Conservation (phyloP, 169 alveolate species). For the Cryptosporidium sp. region DNA sequence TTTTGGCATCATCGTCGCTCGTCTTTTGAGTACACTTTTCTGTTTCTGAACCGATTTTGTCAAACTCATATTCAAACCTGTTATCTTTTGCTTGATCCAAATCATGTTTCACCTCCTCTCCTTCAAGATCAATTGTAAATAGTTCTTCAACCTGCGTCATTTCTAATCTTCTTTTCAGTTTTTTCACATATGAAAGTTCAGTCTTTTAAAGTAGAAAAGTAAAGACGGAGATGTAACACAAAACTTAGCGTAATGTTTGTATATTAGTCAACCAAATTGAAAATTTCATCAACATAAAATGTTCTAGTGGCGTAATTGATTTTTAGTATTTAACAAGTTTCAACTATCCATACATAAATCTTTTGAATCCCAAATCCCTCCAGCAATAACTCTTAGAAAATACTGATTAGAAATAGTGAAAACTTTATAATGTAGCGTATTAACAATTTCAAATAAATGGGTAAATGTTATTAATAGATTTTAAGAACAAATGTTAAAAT, state of each 20-base stretch:
- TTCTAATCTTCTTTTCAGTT: not conserved
- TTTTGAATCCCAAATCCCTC: not conserved
- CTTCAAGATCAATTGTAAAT: constrained; percentile 3
- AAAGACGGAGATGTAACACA: not conserved
- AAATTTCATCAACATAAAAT: not conserved
- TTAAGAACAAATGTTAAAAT: not conserved
- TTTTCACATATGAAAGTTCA: not conserved
- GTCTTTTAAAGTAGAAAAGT: too few relatives aligned
- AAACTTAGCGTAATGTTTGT: not conserved
- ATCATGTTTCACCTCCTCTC: not conserved
- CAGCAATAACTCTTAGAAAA: not conserved
- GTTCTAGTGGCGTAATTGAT: not conserved
- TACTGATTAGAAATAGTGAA: not conserved
- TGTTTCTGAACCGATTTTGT: not conserved
- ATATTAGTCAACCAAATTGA: not conserved
- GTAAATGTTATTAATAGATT: not conserved
- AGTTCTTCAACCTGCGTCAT: constrained; percentile 17
- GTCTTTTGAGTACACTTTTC: not conserved
- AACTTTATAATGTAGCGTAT: not conserved
- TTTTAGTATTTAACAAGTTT: not conserved
- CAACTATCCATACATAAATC: not conserved
- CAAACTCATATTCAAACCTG: not conserved
- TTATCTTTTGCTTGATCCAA: not conserved
- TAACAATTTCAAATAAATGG: not conserved
- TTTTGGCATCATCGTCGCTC: not conserved